phyloP scores from a whole-genome alignment of 176 grass and related monocot genomes.

The Panicum miliaceum region DNA sequence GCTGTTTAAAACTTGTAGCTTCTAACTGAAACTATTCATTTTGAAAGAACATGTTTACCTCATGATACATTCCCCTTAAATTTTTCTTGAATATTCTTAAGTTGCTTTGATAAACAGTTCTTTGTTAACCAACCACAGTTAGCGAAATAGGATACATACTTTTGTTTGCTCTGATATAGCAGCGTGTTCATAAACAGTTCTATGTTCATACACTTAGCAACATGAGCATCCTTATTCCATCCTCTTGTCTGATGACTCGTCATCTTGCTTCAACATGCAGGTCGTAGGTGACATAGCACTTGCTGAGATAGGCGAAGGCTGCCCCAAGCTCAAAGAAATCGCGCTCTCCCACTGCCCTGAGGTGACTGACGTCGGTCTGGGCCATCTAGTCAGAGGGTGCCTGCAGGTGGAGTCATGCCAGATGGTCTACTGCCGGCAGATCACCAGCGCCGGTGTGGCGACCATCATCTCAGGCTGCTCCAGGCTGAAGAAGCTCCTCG shows the following conservation, averaged over 20 bases:
- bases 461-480: constrained; percentile 71
- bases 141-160: background rate
- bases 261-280: constrained; percentile 43
- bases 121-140: background rate
- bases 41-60: background rate
- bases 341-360: constrained; percentile 68
- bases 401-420: constrained; percentile 59
- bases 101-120: background rate
- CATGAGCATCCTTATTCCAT: background rate
- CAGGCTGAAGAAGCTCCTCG: constrained; percentile 76
- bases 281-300: constrained; percentile 69
- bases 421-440: constrained; percentile 72
- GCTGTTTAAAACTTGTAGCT: background rate
- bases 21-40: background rate
- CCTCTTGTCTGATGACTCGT: background rate
- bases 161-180: background rate
- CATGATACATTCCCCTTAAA: background rate
- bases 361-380: constrained; percentile 74
- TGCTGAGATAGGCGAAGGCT: constrained; percentile 74
- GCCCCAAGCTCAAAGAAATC: constrained; percentile 67
- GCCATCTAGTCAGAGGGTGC: constrained; percentile 70
- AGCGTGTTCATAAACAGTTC: too few species aligned
- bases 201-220: background rate
- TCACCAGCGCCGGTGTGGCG: constrained; percentile 72
- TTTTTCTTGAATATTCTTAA: constrained; percentile 3